These are phyloP conservation scores for Tulasnella calospora DNA, from an alignment of 768 basidiomycete genomes.

Conservation along the genomic window DNA sequence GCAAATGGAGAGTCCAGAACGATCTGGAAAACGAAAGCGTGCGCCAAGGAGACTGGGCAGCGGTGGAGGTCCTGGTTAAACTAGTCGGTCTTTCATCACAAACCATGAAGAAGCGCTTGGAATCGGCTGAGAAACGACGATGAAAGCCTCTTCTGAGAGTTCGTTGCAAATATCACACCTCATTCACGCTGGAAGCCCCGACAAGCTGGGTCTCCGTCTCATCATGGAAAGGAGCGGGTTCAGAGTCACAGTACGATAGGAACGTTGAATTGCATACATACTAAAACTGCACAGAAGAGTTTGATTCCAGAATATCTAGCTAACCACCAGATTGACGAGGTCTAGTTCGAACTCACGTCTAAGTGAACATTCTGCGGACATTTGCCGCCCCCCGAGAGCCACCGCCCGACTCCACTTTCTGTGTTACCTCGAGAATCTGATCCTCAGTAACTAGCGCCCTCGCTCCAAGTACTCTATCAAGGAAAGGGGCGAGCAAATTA, in stretches of 20 bases:
- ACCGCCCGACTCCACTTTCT: slow-evolving; percentile 8
- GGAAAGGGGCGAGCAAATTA: not conserved
- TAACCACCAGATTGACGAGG: not conserved
- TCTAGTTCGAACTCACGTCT: not conserved
- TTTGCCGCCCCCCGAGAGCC: not conserved
- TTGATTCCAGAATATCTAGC: not conserved
- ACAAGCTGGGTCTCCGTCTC: no score
- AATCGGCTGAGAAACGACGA: not conserved
- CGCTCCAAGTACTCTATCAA: slow-evolving; percentile 5
- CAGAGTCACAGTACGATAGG: not conserved
- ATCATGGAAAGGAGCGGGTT: no score
- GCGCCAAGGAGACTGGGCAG: not conserved
- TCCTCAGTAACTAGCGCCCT: slow-evolving; percentile 18
- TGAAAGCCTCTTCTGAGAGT: not conserved
- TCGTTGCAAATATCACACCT: not conserved
- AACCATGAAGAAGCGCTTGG: not conserved
- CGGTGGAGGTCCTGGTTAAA: not conserved
- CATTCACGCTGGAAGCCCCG: no score
- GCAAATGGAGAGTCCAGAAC: not conserved
- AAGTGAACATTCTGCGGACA: not conserved
- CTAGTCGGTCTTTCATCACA: not conserved
- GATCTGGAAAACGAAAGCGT: not conserved
- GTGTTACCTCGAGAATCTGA: slow-evolving; percentile 20
- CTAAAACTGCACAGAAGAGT: not conserved
- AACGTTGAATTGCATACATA: not conserved